These are phyloP conservation scores for Salvia hispanica DNA, from an alignment of 257 asterid species.

Conservation along the genomic window DNA sequence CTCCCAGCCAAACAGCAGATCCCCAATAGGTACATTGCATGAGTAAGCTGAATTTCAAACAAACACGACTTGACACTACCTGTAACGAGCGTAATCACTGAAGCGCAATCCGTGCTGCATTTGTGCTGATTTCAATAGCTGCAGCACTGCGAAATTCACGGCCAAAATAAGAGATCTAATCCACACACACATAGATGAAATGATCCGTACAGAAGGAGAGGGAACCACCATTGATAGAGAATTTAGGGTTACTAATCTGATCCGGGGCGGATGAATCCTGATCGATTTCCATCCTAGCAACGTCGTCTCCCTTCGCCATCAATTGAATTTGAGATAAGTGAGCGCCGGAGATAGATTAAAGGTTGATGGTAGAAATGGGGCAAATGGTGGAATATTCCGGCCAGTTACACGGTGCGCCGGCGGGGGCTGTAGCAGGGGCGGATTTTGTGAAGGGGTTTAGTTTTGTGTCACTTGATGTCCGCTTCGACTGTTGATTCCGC, in stretches of 20 bases:
- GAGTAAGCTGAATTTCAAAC: neutral
- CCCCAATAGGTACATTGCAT: constrained; percentile 1
- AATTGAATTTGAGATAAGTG: constrained; percentile 32
- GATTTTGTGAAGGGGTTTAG: constrained; percentile 13
- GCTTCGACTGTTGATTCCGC: neutral
- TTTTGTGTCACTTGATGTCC: neutral
- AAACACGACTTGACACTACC: constrained; percentile 42
- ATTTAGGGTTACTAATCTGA: constrained; percentile 65
- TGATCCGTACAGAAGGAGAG: neutral
- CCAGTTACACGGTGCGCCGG: constrained; percentile 15
- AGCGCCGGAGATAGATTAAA: neutral
- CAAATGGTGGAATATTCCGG: constrained; percentile 26
- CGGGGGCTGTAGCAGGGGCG: constrained; percentile 18
- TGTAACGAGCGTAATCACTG: constrained; percentile 87
- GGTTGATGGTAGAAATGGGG: neutral
- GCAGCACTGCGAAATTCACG: constrained; percentile 63
- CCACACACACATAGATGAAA: neutral
- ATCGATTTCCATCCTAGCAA: constrained; percentile 73
- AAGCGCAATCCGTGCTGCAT: constrained; percentile 99
- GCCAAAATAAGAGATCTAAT: constrained; percentile 18
- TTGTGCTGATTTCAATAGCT: constrained; percentile 90
- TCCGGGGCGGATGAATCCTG: constrained; percentile 48
- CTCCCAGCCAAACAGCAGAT: constrained; percentile 19
- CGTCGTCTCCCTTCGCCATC: constrained; percentile 63
- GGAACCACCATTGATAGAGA: constrained; percentile 71